These are phyloP conservation scores for Yamadazyma philogaea DNA, from an alignment of 805 yeast species.

Conservation along the genomic window DNA sequence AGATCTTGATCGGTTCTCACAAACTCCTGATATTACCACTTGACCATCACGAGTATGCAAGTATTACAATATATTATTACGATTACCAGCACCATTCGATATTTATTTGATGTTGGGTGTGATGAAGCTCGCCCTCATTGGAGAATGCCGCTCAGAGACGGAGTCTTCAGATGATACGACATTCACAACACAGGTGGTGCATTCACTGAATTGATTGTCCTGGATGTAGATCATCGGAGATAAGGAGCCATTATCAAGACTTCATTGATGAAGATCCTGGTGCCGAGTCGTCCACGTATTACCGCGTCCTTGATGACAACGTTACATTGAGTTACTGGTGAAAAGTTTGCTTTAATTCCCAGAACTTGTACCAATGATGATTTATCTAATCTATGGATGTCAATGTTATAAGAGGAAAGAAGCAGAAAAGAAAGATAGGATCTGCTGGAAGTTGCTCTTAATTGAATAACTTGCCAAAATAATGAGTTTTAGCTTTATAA, in stretches of 20 bases:
- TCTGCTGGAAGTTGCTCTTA: neutral
- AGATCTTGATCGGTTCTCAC: neutral
- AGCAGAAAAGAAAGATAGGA: neutral
- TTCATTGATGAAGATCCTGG: slow-evolving; percentile 1
- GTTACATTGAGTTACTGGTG: neutral
- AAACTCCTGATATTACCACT: neutral
- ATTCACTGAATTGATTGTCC: neutral
- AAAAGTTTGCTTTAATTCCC: neutral
- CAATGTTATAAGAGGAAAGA: neutral
- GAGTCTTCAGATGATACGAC: slow-evolving; percentile 2
- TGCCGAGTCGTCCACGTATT: neutral
- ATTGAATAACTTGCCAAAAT: too few relatives aligned
- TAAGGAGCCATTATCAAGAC: neutral
- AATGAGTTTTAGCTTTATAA: too few relatives aligned
- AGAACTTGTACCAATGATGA: neutral
- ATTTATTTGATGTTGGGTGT: neutral
- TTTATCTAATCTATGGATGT: neutral
- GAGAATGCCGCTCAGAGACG: neutral
- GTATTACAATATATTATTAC: neutral
- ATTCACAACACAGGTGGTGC: slow-evolving; percentile 2
- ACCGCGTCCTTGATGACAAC: neutral
- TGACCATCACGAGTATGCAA: neutral
- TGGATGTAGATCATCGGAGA: neutral
- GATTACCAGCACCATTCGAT: neutral
- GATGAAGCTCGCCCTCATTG: slow-evolving; percentile 1